Percentiles rank a stretch among this genome's conserved stretches.
These are phyloP conservation scores for Tolypocladium ophioglossoides DNA, from an alignment of 2,329 filamentous ascomycete species.

Conservation along the genomic window DNA sequence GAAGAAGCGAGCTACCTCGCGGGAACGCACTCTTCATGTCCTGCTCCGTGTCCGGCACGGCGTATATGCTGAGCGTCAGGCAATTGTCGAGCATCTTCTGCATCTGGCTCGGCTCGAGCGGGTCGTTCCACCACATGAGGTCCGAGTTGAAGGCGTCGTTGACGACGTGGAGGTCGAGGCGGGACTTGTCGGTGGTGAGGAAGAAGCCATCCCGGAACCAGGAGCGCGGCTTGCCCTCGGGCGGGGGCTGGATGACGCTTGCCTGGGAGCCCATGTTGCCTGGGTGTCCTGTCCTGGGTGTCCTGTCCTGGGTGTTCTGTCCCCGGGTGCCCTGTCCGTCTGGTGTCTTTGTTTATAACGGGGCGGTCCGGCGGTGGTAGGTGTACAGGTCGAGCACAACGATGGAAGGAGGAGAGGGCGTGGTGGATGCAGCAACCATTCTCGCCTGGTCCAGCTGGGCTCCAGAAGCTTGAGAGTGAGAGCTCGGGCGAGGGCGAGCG, in stretches of 20 bases:
- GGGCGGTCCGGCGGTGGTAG: constrained; percentile 3
- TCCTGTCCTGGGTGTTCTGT: no score
- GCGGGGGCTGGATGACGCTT: constrained; percentile 8
- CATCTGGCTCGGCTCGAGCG: constrained; percentile 36
- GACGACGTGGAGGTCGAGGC: constrained; percentile 43
- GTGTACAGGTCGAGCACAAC: constrained; percentile 2
- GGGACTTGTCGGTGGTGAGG: constrained; percentile 48
- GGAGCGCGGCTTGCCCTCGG: constrained; percentile 24
- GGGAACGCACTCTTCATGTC: constrained; percentile 26
- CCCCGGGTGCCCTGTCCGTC: not conserved
- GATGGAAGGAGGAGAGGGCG: not conserved
- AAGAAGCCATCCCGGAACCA: constrained; percentile 46
- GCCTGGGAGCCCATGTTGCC: constrained; percentile 9
- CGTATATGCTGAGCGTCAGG: constrained; percentile 49
- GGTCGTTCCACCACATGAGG: constrained; percentile 49
- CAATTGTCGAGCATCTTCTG: constrained; percentile 45
- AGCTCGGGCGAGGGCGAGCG: not conserved
- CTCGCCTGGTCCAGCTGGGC: constrained; percentile 1
- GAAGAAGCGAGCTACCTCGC: not conserved
- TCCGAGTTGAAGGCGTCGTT: constrained; percentile 46
- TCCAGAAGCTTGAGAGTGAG: not conserved
- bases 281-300: not conserved
- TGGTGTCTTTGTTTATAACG: not conserved
- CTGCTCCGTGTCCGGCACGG: constrained; percentile 24
- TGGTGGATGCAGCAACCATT: constrained; percentile 5